Percentiles rank a stretch among this genome's conserved stretches.
Evolutionary conservation across 495 filamentous ascomycete species (phyloP).

Genomic region (Ramalina peruviana): DNA sequence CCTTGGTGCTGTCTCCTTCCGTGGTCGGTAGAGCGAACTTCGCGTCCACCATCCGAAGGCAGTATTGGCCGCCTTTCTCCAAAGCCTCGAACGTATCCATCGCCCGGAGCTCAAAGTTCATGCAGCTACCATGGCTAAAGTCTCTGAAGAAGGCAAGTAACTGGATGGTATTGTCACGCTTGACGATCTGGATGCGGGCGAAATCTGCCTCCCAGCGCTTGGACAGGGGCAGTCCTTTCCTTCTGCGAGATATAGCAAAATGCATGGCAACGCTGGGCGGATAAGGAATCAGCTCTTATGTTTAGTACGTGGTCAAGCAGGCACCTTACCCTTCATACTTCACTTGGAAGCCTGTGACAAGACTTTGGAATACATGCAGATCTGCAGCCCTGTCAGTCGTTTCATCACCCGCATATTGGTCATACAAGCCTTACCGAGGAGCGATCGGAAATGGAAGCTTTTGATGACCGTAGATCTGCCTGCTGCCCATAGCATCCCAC

Average conservation of each 20-base stretch:
- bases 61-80: slow-evolving; percentile 48
- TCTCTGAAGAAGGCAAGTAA: slow-evolving; percentile 72
- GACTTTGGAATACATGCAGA: slow-evolving; percentile 61
- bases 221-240: slow-evolving; percentile 78
- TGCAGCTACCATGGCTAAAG: slow-evolving; percentile 68
- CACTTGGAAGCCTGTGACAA: slow-evolving; percentile 64
- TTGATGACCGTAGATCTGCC: slow-evolving; percentile 30
- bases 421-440: slow-evolving; percentile 6
- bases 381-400: slow-evolving; percentile 23
- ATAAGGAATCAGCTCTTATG: not conserved
- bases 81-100: slow-evolving; percentile 69
- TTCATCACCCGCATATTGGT: too few relatives aligned
- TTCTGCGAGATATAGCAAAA: slow-evolving; percentile 70
- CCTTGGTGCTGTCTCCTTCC: slow-evolving; percentile 41
- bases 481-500: slow-evolving; percentile 35
- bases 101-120: slow-evolving; percentile 72
- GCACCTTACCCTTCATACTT: slow-evolving; percentile 48
- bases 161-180: slow-evolving; percentile 56
- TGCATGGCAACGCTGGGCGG: slow-evolving; percentile 41
- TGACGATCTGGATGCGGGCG: slow-evolving; percentile 66
- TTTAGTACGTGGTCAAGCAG: not conserved
- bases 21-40: slow-evolving; percentile 72
- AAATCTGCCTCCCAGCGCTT: slow-evolving; percentile 75
- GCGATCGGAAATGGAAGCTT: slow-evolving; percentile 37
- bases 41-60: slow-evolving; percentile 66